Base-by-base conservation (phyloP, 2,329 filamentous ascomycete species). In the Aspergillus awamori region DNA sequence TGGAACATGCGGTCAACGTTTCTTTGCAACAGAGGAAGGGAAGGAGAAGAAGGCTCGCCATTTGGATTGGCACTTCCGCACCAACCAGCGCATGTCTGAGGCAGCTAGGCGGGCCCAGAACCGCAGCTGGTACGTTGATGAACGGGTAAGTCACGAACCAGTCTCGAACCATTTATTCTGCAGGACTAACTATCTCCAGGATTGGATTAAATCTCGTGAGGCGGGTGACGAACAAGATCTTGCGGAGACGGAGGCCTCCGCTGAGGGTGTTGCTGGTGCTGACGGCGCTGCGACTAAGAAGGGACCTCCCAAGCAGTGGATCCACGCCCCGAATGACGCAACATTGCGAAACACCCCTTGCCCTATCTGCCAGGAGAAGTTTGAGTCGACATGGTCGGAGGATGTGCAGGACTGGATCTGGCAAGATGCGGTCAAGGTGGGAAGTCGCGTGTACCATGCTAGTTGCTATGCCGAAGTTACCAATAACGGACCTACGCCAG, bases 61-160 rank as follows among this genome's bases (percentile, higher is more conserved):
- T 74, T 89, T 99, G 82, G 95, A 99, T 77, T 99, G 95, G 95
- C 95, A 99, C 77, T 99, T 99, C 80, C 89, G 90, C 59, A 93
- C 94, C 24, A 94, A 97, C 72, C 90, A 93, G 71, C 89, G 93
- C 49, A 92, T 96, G 78, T 88, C 88, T 2, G 94, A 98, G 68
- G 89, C 91, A 13, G 88, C 92, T 71, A 94, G 92, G 74, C 86
- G 92, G 63, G 93, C 91, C 33, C 91, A 96, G 69, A 93, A 96
- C 72, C 89, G 95, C 36, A 96, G 92, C 76, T 98, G 93, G 92
- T 97, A 97, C 74, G 88, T 97, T 53, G 92, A 96, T 71, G 91
- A 96, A 79, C 84, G 89, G 79, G 90, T 92, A 83, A 79, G 87
- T 77, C 24, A 56, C 15, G 3, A 1, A n/a, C 36, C 8, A 13